phyloP scores from a whole-genome alignment of 2,329 filamentous ascomycete species.

The Tolypocladium tundrense region DNA sequence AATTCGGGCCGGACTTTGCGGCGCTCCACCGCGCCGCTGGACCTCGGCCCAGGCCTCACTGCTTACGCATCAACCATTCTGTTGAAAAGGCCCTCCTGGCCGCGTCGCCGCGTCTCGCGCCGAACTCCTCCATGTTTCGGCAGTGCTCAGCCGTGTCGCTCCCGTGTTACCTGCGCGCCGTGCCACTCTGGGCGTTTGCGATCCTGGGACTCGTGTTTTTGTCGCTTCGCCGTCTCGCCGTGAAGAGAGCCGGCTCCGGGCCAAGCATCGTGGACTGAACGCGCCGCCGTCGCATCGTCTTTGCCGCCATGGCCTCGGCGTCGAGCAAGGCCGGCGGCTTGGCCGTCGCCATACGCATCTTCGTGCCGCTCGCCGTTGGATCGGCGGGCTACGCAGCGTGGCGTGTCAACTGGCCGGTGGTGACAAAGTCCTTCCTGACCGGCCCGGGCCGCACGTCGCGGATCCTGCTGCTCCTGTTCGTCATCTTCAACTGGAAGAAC shows the following conservation, averaged over 20 bases:
- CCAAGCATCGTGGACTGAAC: background rate
- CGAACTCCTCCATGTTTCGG: background rate
- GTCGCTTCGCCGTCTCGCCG: background rate
- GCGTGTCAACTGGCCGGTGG: constrained; percentile 29
- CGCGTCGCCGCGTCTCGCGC: background rate
- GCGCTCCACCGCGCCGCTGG: background rate
- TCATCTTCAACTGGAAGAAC: constrained; percentile 61
- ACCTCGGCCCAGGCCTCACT: background rate
- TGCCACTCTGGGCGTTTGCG: background rate
- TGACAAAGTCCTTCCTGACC: constrained; percentile 35
- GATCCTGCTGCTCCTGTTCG: constrained; percentile 42
- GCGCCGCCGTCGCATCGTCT: background rate
- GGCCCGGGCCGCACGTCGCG: constrained; percentile 44
- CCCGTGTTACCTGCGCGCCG: background rate
- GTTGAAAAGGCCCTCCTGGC: background rate
- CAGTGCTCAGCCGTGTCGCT: background rate
- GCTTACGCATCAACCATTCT: background rate
- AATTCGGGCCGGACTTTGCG: background rate
- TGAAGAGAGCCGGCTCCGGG: background rate
- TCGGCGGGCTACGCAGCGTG: constrained; percentile 36
- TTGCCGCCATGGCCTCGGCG: constrained; percentile 19
- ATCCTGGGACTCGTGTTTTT: background rate
- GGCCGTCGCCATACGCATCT: constrained; percentile 24
- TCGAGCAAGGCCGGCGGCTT: constrained; percentile 20
- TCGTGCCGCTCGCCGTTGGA: constrained; percentile 31